Evolutionary conservation across 1,284 basidiomycete genomes (phyloP).

Genomic region (Puccinia coronata): DNA sequence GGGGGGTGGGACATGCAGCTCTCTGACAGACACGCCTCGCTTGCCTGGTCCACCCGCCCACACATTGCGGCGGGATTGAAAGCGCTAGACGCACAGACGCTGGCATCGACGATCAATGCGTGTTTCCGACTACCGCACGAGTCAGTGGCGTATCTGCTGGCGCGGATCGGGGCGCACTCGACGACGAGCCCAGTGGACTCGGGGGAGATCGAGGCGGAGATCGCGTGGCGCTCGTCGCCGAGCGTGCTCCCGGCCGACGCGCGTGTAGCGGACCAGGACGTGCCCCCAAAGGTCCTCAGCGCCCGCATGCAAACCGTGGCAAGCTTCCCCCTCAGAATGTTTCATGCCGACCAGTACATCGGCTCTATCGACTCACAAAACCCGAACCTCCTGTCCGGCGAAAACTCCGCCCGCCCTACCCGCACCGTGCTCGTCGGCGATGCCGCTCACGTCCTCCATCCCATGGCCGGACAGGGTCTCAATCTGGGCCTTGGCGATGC

Average conservation of each 20-base stretch:
- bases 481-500: slow-evolving; percentile 88
- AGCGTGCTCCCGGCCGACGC: slow-evolving; percentile 15
- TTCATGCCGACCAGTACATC: slow-evolving; percentile 83
- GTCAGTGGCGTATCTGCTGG: slow-evolving; percentile 62
- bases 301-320: slow-evolving; percentile 75
- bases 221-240: slow-evolving; percentile 49
- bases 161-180: slow-evolving; percentile 29
- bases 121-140: slow-evolving; percentile 83
- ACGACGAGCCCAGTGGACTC: not conserved
- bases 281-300: slow-evolving; percentile 74
- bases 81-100: slow-evolving; percentile 67
- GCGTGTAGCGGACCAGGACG: slow-evolving; percentile 62
- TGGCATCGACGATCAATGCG: slow-evolving; percentile 80
- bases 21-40: slow-evolving; percentile 72
- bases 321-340: slow-evolving; percentile 84
- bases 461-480: slow-evolving; percentile 94
- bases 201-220: slow-evolving; percentile 12
- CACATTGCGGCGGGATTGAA: slow-evolving; percentile 73
- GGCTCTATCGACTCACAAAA: slow-evolving; percentile 63
- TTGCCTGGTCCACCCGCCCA: slow-evolving; percentile 93
- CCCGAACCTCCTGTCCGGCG: not conserved
- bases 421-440: slow-evolving; percentile 91
- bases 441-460: slow-evolving; percentile 92
- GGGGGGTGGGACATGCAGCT: slow-evolving; percentile 59
- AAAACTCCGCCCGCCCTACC: slow-evolving; percentile 59